Evolutionary conservation across 2,329 filamentous ascomycete species (phyloP).

Genomic region (Rhytidhysteron rufulum): DNA sequence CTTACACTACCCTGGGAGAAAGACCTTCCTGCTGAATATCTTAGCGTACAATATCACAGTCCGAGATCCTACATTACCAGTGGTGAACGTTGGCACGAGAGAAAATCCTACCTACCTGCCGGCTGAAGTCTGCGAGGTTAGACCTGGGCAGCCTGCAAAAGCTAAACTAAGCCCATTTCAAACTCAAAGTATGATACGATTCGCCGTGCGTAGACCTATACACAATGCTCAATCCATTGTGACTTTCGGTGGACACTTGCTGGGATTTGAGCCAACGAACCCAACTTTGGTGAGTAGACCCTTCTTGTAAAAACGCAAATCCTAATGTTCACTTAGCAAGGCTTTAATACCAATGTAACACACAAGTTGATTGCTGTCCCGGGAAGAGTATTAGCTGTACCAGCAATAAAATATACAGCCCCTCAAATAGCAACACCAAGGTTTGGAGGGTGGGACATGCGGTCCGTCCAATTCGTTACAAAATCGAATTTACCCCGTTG

Average conservation of each 20-base stretch:
- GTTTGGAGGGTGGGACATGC: too few relatives aligned
- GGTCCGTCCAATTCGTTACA: too few relatives aligned
- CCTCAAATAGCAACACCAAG: too few relatives aligned
- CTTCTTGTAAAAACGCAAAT: too few relatives aligned
- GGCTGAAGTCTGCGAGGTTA: conserved; percentile 19
- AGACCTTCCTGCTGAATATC: not conserved
- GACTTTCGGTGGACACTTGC: not conserved
- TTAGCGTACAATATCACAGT: conserved; percentile 4
- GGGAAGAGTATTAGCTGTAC: not conserved
- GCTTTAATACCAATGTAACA: not conserved
- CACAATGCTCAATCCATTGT: conserved; percentile 19
- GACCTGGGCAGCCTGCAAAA: conserved; percentile 18
- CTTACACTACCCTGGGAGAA: not conserved
- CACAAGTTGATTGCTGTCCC: conserved; percentile 1
- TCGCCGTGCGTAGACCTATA: conserved; percentile 22
- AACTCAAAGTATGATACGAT: conserved; percentile 23
- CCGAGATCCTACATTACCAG: conserved; percentile 6
- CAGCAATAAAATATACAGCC: not conserved
- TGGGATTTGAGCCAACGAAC: not conserved
- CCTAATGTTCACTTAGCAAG: not conserved
- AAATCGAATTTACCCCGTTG: too few relatives aligned
- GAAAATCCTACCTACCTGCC: conserved; percentile 23
- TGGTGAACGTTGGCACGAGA: conserved; percentile 20
- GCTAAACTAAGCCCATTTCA: conserved; percentile 17
- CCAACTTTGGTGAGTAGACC: not conserved